A percentile compares a stretch with the other conserved stretches of the same genome.
Conservation (phyloP, 495 filamentous ascomycete genomes). For the Penicillium angulare region DNA sequence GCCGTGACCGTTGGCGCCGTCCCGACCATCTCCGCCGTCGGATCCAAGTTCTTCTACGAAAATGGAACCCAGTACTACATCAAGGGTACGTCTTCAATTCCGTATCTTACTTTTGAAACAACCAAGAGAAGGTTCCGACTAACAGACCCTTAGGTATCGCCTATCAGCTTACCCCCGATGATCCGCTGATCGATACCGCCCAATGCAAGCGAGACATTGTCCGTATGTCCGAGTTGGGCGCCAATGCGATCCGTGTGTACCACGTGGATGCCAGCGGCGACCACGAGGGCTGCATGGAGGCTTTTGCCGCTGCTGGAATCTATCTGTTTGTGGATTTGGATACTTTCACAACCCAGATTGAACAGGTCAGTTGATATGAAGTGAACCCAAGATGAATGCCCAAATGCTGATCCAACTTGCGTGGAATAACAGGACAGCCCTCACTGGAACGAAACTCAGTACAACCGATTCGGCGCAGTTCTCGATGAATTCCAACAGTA, state of each 20-base stretch:
- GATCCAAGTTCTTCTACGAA: conserved; percentile 81
- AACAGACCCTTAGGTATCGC: conserved; percentile 58
- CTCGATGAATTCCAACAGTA: conserved; percentile 78
- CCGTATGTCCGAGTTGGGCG: conserved; percentile 75
- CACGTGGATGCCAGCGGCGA: conserved; percentile 71
- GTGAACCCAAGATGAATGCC: too few species aligned
- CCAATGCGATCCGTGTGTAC: conserved; percentile 87
- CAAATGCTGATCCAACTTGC: background rate
- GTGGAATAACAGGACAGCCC: conserved; percentile 23
- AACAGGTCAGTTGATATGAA: conserved; percentile 58
- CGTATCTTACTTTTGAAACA: background rate
- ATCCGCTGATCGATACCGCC: conserved; percentile 70
- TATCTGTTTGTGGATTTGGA: conserved; percentile 83
- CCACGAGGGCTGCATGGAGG: conserved; percentile 73
- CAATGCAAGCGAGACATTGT: conserved; percentile 78
- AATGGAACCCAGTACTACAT: conserved; percentile 79
- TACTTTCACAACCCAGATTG: conserved; percentile 75
- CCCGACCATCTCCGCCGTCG: conserved; percentile 63
- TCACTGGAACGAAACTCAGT: conserved; percentile 69
- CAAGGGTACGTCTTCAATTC: conserved; percentile 55
- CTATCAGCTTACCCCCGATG: conserved; percentile 63
- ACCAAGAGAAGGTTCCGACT: too few species aligned
- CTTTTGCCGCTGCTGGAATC: conserved; percentile 69
- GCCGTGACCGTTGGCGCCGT: conserved; percentile 30
- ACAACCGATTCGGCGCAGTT: conserved; percentile 63